These are phyloP conservation scores for Candida palmyrensis DNA, from an alignment of 805 yeast species.

Conservation along the genomic window DNA sequence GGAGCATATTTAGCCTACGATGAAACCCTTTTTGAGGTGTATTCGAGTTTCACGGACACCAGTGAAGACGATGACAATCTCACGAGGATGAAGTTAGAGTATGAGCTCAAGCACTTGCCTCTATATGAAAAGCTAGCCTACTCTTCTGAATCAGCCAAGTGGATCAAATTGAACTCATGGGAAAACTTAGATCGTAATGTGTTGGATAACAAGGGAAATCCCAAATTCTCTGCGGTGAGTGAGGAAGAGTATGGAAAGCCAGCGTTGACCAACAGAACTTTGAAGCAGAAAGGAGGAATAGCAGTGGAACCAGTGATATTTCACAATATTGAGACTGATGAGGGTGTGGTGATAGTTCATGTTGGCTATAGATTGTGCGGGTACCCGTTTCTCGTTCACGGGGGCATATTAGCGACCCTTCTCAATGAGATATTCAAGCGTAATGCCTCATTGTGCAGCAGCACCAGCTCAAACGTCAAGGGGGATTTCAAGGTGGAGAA, in stretches of 20 bases:
- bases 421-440: constrained; percentile 72
- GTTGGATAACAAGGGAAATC: constrained; percentile 23
- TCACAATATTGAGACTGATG: constrained; percentile 48
- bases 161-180: constrained; percentile 41
- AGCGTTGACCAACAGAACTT: constrained; percentile 35
- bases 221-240: constrained; percentile 5
- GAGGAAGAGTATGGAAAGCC: constrained; percentile 10
- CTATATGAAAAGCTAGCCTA: constrained; percentile 45
- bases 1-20: constrained; percentile 23
- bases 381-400: constrained; percentile 83
- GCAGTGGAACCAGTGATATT: constrained; percentile 69
- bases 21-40: constrained; percentile 20
- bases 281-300: constrained; percentile 74
- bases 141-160: constrained; percentile 41
- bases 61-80: constrained; percentile 17
- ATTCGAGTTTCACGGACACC: constrained; percentile 17
- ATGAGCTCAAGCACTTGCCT: constrained; percentile 43
- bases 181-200: constrained; percentile 37
- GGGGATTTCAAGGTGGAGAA: constrained; percentile 46
- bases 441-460: constrained; percentile 37
- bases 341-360: constrained; percentile 65
- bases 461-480: constrained; percentile 28
- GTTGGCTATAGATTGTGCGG: constrained; percentile 79
- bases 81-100: constrained; percentile 38
- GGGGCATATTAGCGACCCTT: constrained; percentile 80